Evolutionary conservation across 768 basidiomycete species (phyloP), one percentile per base, ranked within the genome.

Genomic region (Suillus discolor): DNA sequence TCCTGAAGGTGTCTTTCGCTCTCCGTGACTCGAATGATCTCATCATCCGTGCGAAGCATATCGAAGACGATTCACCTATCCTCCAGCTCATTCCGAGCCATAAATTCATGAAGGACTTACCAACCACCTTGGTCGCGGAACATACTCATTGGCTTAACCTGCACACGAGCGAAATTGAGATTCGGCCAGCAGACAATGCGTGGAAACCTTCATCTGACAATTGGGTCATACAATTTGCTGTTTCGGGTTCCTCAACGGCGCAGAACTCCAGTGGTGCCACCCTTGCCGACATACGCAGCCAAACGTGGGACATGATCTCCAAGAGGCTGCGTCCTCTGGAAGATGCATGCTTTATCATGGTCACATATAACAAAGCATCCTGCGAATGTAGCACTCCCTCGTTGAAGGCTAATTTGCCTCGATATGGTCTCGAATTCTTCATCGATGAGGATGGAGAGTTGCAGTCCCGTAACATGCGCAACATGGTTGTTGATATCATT

Each of bases 361-460:
- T 80, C 31, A 71, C 63, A 0, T 39, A 20, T 16, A 61, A 57
- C 6, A 25, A 45, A 5, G 47, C 57, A 13, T 41, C 9, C 7
- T 18, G 65, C 31, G 28, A 31, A 31, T 31, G 28, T 31, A 34
- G 20, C 15, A 49, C 38, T 2, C 42, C 44, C 13, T 65, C 59
- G 7, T 63, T 85, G 0, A 71, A 67, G 1, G 72, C 79, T 45
- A 62, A 70, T 0, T 69, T 85, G 8, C 82, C 82, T 36, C 81
- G 82, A 20, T 81, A 79, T 60, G 70, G 73, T 2, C 70, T 85
- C 12, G 73, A 77, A 0, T 85, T 86, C 62, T 78, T 77, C 55
- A 39, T 83, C 28, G 74, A 78, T 39, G 57, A 72, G 1, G 70
- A 70, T 2, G 69, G 71, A 18, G 70, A 74, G 28, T 69, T 85